Evolutionary conservation across 2,329 filamentous ascomycete species (phyloP).

Genomic region (Nothopassalora personata): DNA sequence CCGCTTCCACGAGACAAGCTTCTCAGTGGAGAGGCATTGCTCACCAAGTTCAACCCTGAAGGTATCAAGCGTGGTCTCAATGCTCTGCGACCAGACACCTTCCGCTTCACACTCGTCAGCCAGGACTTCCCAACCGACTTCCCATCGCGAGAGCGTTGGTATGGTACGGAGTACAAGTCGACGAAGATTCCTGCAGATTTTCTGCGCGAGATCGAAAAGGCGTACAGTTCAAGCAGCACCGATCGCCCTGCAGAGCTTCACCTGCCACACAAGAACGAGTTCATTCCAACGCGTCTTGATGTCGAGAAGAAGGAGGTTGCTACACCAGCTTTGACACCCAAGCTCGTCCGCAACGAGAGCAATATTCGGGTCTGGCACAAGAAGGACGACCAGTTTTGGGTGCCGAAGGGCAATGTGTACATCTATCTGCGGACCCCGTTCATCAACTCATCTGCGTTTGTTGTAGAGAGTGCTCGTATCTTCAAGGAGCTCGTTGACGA

Average conservation of each 20-base stretch:
- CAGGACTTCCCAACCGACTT: slow-evolving; percentile 78
- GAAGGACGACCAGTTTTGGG: slow-evolving; percentile 98
- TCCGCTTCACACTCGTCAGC: slow-evolving; percentile 76
- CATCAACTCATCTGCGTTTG: slow-evolving; percentile 72
- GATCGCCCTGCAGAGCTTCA: slow-evolving; percentile 67
- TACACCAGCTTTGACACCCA: slow-evolving; percentile 66
- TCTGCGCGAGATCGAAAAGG: slow-evolving; percentile 62
- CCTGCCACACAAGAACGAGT: slow-evolving; percentile 88
- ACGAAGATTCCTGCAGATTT: slow-evolving; percentile 75
- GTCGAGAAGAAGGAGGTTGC: slow-evolving; percentile 91
- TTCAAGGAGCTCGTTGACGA: slow-evolving; percentile 85
- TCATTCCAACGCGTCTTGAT: slow-evolving; percentile 86
- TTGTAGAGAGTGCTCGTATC: slow-evolving; percentile 69
- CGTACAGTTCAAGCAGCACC: slow-evolving; percentile 50
- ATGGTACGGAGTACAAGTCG: slow-evolving; percentile 86
- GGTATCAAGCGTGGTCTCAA: slow-evolving; percentile 68
- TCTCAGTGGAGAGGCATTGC: slow-evolving; percentile 69
- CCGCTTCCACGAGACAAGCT: slow-evolving; percentile 81
- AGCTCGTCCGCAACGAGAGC: slow-evolving; percentile 78
- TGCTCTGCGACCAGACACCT: slow-evolving; percentile 79
- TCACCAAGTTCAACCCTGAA: slow-evolving; percentile 75
- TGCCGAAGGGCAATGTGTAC: slow-evolving; percentile 84
- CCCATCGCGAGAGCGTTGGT: slow-evolving; percentile 92
- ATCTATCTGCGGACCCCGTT: slow-evolving; percentile 75
- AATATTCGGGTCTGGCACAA: slow-evolving; percentile 88